Percentiles rank a stretch among this genome's conserved stretches.
These are phyloP conservation scores for Epichloe baconii DNA, from an alignment of 2,329 filamentous ascomycete species.

Conservation along the genomic window DNA sequence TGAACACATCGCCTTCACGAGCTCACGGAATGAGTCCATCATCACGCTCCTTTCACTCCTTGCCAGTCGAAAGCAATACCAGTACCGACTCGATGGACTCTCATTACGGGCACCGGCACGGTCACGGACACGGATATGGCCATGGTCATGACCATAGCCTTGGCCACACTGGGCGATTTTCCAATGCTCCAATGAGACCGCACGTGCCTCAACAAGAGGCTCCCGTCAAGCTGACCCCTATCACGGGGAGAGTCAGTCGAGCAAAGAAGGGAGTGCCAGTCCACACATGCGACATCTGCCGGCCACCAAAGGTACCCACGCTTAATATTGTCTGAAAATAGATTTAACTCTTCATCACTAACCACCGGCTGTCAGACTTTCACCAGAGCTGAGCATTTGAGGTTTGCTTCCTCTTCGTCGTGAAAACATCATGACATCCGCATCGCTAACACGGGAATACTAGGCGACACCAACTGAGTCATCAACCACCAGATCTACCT, in stretches of 20 bases:
- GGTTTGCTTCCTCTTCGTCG: constrained; percentile 25
- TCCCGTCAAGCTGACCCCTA: constrained; percentile 39
- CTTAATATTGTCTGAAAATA: background rate
- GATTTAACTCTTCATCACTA: background rate
- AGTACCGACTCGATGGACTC: constrained; percentile 38
- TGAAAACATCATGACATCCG: constrained; percentile 5
- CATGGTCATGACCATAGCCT: constrained; percentile 9
- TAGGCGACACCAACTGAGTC: constrained; percentile 49
- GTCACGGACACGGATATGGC: constrained; percentile 12
- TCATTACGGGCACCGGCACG: constrained; percentile 13
- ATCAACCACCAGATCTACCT: constrained; percentile 37
- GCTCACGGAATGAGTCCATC: constrained; percentile 23
- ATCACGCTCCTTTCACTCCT: constrained; percentile 15
- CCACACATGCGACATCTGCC: constrained; percentile 39
- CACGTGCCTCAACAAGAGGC: constrained; percentile 25
- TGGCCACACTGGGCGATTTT: constrained; percentile 12
- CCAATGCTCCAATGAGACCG: constrained; percentile 25
- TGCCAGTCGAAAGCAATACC: constrained; percentile 26
- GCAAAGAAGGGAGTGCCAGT: constrained; percentile 48
- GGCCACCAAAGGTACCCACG: constrained; percentile 33
- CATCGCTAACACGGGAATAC: constrained; percentile 13
- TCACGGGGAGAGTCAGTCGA: constrained; percentile 42
- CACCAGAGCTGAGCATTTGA: constrained; percentile 48
- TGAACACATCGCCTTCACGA: constrained; percentile 18
- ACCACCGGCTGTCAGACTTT: constrained; percentile 34